Conservation (phyloP, 768 basidiomycete species). For the Suillus subaureus region DNA sequence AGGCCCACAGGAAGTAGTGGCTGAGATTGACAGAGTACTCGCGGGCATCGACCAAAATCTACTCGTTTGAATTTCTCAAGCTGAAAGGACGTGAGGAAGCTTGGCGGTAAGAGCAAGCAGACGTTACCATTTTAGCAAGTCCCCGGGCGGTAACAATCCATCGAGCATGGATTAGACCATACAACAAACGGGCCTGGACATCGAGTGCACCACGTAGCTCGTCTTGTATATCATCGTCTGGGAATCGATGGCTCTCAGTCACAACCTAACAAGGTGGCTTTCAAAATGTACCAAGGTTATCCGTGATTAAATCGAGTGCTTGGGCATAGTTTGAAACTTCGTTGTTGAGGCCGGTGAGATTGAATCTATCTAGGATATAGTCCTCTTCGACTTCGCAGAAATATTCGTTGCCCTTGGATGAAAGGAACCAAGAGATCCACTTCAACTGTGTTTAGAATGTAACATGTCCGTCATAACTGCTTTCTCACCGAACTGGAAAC, state of each 20-base stretch:
- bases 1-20: slow-evolving; percentile 96
- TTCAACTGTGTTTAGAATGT: slow-evolving; percentile 34
- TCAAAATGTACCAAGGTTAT: slow-evolving; percentile 78
- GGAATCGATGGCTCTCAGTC: slow-evolving; percentile 6
- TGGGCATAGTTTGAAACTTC: slow-evolving; percentile 95
- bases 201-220: slow-evolving; percentile 91
- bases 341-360: slow-evolving; percentile 94
- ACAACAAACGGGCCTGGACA: slow-evolving; percentile 89
- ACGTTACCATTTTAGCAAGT: slow-evolving; percentile 86
- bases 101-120: not conserved
- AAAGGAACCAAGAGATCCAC: slow-evolving; percentile 99
- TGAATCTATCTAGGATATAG: slow-evolving; percentile 98
- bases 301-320: slow-evolving; percentile 94
- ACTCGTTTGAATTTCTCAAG: slow-evolving; percentile 98
- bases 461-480: slow-evolving; percentile 17
- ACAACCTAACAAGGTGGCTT: not conserved
- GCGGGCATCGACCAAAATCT: slow-evolving; percentile 97
- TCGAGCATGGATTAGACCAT: slow-evolving; percentile 94
- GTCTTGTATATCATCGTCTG: slow-evolving; percentile 94
- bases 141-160: slow-evolving; percentile 97
- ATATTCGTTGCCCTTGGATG: slow-evolving; percentile 98
- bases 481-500: slow-evolving; percentile 30
- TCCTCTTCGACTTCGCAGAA: slow-evolving; percentile 99
- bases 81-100: slow-evolving; percentile 37
- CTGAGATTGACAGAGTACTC: slow-evolving; percentile 93